phyloP scores from a whole-genome alignment of 1,284 basidiomycete genomes.

The Chiua sp. region DNA sequence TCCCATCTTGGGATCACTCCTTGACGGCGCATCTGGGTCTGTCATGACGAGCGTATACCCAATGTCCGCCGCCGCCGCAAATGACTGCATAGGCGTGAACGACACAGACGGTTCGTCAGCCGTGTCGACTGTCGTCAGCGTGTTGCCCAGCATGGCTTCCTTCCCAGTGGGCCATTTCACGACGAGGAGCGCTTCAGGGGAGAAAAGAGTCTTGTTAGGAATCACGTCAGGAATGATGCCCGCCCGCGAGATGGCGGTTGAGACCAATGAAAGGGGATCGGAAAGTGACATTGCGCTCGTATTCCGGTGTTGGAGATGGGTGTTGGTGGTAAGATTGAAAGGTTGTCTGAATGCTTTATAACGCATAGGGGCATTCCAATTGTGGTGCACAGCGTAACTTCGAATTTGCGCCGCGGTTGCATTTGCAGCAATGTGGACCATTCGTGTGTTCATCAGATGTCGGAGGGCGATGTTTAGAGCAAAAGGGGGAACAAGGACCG shows the following conservation, averaged over 20 bases:
- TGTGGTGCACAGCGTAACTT: neutral
- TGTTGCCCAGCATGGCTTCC: constrained; percentile 56
- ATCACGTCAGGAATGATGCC: constrained; percentile 64
- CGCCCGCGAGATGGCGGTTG: constrained; percentile 44
- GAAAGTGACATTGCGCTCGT: constrained; percentile 26
- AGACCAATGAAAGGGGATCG: constrained; percentile 49
- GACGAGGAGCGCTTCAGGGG: constrained; percentile 58
- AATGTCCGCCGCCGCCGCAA: constrained; percentile 43
- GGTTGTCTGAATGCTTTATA: neutral
- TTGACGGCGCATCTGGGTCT: constrained; percentile 72
- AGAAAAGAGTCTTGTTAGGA: constrained; percentile 46
- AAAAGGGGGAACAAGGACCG: neutral
- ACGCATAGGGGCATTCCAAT: constrained; percentile 12
- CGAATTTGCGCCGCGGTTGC: neutral
- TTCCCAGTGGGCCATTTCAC: constrained; percentile 54
- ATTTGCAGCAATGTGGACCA: neutral
- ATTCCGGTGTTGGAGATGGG: neutral
- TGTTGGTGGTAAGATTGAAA: constrained; percentile 1
- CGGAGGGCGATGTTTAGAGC: neutral
- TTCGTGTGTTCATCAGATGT: neutral
- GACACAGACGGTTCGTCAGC: constrained; percentile 57
- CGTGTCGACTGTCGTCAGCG: constrained; percentile 52
- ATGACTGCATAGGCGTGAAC: constrained; percentile 51
- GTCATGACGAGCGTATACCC: constrained; percentile 69
- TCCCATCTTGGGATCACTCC: constrained; percentile 56